Base-by-base conservation (phyloP, 495 filamentous ascomycete genomes). In the Xylaria palmicola region DNA sequence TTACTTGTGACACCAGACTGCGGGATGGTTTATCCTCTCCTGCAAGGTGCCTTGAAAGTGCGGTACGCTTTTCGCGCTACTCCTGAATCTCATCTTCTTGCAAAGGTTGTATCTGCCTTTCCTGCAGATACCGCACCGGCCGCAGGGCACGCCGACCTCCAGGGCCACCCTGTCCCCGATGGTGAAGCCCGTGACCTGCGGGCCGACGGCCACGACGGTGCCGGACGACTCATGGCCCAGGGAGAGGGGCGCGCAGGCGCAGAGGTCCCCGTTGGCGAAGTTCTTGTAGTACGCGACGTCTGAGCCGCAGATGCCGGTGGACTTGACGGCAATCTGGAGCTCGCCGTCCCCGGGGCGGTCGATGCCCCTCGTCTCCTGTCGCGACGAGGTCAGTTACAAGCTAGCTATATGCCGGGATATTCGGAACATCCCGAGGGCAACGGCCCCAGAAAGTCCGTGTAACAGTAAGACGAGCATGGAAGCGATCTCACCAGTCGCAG, bases 1-100 rank as follows among this genome's bases (percentile, higher is more conserved):
- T 65, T 72, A 87, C 85, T 85, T 86, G 65, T 90, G 85, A 68
- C 87, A 90, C 87, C 88, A 91, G 36, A 72, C 77, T 9, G 90
- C 91, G 0, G 91, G 91, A 74, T 96, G 91, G 74, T 96, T 96
- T 62, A 95, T 92, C 52, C 83, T 81, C 63, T 92, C 89, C 76
- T 95, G 93, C 32, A 97, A 80, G n/a, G 92, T 96, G 22, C 92
- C 92, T 74, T 95, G 91, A 59, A 87, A 87, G 67, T 97, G 92
- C 37, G 92, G 92, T 62, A 86, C 87, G 39, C 81, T 81, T 72
- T 94, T 96, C 47, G 91, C 92, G 64, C 87, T 90, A 68, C 87
- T 89, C 71, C 92, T 81, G 73, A 97, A 97, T 30, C 80, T 81
- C 86, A 97, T 88, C 22, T 78, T 78, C 56, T 87, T 84, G 79